phyloP scores from a whole-genome alignment of 1,284 basidiomycete species.

The Cutaneotrichosporon cutaneum region DNA sequence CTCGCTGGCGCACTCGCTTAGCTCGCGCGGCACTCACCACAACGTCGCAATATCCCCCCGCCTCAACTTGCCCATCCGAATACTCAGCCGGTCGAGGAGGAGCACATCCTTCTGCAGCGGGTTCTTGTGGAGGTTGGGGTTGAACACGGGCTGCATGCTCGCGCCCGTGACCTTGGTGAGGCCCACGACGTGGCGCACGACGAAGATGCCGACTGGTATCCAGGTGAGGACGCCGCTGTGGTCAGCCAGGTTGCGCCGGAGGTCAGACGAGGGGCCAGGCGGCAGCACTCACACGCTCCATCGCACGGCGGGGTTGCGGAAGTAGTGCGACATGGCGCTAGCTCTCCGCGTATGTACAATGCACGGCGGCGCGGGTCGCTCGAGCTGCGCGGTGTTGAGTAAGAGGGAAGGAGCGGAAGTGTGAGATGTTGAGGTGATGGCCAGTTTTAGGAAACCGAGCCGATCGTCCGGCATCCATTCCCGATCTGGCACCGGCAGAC shows the following conservation, averaged over 20 bases:
- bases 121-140: conserved; percentile 49
- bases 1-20: neutral
- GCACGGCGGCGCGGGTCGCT: neutral
- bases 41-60: conserved; percentile 58
- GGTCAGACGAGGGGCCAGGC: neutral
- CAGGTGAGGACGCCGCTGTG: conserved; percentile 48
- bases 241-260: neutral
- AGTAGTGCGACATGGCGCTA: neutral
- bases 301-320: neutral
- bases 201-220: conserved; percentile 57
- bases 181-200: conserved; percentile 55
- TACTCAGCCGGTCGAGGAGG: conserved; percentile 55
- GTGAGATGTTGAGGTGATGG: too few species aligned
- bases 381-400: too few species aligned
- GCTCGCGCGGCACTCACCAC: conserved; percentile 36
- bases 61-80: conserved; percentile 27
- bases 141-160: conserved; percentile 56
- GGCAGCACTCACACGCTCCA: conserved; percentile 3
- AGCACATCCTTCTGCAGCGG: conserved; percentile 55
- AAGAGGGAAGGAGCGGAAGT: neutral
- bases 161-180: conserved; percentile 55
- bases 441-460: too few species aligned
- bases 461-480: too few species aligned
- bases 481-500: too few species aligned
- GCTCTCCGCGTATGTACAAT: neutral